A percentile compares a stretch with the other conserved stretches of the same genome.
phyloP scores from a whole-genome alignment of 805 yeast species.

The Lipomyces sp. region DNA sequence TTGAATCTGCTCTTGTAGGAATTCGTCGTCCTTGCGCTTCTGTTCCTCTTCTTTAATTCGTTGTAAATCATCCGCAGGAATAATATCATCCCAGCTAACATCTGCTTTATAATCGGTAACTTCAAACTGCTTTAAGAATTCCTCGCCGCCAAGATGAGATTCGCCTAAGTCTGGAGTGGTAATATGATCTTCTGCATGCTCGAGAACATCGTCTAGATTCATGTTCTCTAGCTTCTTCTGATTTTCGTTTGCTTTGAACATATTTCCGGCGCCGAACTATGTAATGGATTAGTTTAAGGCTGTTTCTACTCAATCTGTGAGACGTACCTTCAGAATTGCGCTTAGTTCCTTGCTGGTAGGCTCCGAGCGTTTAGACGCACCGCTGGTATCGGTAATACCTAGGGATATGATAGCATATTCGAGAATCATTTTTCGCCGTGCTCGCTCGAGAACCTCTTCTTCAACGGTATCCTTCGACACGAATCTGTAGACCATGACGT shows the following conservation, averaged over 20 bases:
- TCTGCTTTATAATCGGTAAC: slow-evolving; percentile 95
- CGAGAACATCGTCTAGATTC: slow-evolving; percentile 92
- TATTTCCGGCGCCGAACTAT: slow-evolving; percentile 92
- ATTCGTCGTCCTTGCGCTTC: slow-evolving; percentile 82
- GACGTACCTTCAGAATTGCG: slow-evolving; percentile 71
- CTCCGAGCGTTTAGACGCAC: slow-evolving; percentile 62
- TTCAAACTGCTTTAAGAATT: slow-evolving; percentile 93
- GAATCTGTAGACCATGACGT: slow-evolving; percentile 95
- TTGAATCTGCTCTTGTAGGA: slow-evolving; percentile 84
- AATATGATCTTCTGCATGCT: slow-evolving; percentile 95
- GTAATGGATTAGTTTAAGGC: background rate
- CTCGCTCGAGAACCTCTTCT: slow-evolving; percentile 95
- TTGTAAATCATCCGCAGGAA: slow-evolving; percentile 89
- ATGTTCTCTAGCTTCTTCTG: slow-evolving; percentile 94
- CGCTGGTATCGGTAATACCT: slow-evolving; percentile 82
- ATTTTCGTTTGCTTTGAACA: slow-evolving; percentile 94
- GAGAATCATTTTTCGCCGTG: slow-evolving; percentile 95
- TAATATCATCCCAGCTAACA: slow-evolving; percentile 98
- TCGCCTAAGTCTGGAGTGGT: slow-evolving; percentile 97
- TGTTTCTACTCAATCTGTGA: background rate
- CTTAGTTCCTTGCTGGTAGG: slow-evolving; percentile 84
- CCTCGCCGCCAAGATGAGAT: slow-evolving; percentile 98
- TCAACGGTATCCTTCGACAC: slow-evolving; percentile 99
- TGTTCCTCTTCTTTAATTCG: slow-evolving; percentile 91
- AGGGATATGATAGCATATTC: slow-evolving; percentile 97